Conservation (phyloP, 352 stramenopile species). For the Globisporangium canariense region DNA sequence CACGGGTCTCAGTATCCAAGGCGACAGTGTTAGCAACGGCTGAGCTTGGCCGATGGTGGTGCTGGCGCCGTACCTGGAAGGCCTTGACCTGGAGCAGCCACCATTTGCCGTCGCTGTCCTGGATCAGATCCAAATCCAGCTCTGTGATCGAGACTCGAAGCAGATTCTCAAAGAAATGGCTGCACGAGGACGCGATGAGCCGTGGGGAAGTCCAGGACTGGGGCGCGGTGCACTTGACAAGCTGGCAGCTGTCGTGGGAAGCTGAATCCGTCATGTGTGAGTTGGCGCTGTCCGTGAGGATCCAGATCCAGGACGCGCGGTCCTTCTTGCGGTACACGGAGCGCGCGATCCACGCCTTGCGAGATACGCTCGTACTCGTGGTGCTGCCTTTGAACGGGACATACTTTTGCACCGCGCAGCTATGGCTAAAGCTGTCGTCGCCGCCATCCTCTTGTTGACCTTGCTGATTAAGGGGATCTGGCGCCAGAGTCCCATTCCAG, state of each 20-base stretch:
- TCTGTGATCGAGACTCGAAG: constrained; percentile 41
- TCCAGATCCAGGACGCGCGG: constrained; percentile 46
- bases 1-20: constrained; percentile 18
- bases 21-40: background rate
- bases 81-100: constrained; percentile 73
- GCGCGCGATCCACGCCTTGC: constrained; percentile 53
- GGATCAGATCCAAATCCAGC: constrained; percentile 53
- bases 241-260: constrained; percentile 36
- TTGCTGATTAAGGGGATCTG: background rate
- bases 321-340: constrained; percentile 55
- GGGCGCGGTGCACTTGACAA: constrained; percentile 48
- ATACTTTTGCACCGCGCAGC: constrained; percentile 43
- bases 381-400: constrained; percentile 33
- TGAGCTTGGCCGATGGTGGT: constrained; percentile 7
- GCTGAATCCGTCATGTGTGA: constrained; percentile 16
- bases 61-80: constrained; percentile 34
- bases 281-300: constrained; percentile 32
- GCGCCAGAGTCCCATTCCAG: constrained; percentile 4
- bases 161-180: constrained; percentile 31
- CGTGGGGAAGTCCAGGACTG: constrained; percentile 55
- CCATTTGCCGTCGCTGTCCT: constrained; percentile 49
- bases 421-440: background rate
- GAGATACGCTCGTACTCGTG: background rate
- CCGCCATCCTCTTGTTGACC: too few relatives aligned
- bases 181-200: constrained; percentile 30